A percentile compares a stretch with the other conserved stretches of the same genome.
These are phyloP conservation scores for Strobilomyces echinocephalus DNA, from an alignment of 768 basidiomycete species.

Conservation along the genomic window DNA sequence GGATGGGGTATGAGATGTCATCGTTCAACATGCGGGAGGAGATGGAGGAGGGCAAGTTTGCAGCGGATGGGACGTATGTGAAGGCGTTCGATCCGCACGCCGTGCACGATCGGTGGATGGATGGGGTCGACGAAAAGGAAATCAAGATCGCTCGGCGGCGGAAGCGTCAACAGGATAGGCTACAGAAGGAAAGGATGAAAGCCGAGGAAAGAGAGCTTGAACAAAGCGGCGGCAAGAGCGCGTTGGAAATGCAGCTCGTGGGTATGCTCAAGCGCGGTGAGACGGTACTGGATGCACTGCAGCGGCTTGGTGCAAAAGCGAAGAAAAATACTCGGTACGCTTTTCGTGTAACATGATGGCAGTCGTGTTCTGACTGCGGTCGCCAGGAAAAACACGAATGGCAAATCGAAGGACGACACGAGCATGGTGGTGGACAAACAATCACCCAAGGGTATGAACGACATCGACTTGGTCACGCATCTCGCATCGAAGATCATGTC, in stretches of 20 bases:
- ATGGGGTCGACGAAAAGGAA: slow-evolving; percentile 77
- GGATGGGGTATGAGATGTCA: slow-evolving; percentile 91
- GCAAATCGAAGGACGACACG: slow-evolving; percentile 30
- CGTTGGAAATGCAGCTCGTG: slow-evolving; percentile 64
- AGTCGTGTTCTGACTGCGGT: neutral
- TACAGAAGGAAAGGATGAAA: slow-evolving; percentile 61
- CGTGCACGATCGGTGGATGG: slow-evolving; percentile 94
- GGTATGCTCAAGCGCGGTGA: slow-evolving; percentile 82
- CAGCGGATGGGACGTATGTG: slow-evolving; percentile 86
- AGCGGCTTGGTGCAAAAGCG: slow-evolving; percentile 68
- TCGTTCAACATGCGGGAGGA: slow-evolving; percentile 99
- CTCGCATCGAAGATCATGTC: slow-evolving; percentile 86
- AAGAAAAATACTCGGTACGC: slow-evolving; percentile 41
- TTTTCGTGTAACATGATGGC: neutral
- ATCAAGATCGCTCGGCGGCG: slow-evolving; percentile 77
- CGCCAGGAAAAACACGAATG: slow-evolving; percentile 29
- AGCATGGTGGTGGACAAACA: slow-evolving; percentile 51
- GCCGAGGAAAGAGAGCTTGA: slow-evolving; percentile 73
- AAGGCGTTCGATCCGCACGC: slow-evolving; percentile 86
- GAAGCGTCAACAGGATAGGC: slow-evolving; percentile 70
- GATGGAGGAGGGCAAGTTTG: slow-evolving; percentile 97
- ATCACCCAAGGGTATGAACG: slow-evolving; percentile 34
- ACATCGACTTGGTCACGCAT: slow-evolving; percentile 79
- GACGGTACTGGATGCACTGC: slow-evolving; percentile 83
- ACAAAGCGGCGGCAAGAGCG: slow-evolving; percentile 60